Evolutionary conservation across 2,329 filamentous ascomycete genomes (phyloP), one percentile per base, ranked within the genome.

Genomic region (Xylariaceae sp.): DNA sequence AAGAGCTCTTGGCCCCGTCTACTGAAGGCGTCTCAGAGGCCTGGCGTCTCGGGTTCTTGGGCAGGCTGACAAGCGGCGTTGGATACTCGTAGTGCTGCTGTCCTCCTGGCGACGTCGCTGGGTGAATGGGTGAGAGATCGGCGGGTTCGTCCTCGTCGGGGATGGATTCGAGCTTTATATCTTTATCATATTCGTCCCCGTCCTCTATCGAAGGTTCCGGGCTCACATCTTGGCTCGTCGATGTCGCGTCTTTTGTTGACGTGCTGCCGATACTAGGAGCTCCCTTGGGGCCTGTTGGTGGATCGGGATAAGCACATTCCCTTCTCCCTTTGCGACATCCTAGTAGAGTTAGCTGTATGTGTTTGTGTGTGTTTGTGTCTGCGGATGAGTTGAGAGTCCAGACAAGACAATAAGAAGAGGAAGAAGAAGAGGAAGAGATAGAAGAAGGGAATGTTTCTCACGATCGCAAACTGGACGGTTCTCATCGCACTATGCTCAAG

Each of bases 241-340:
- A 35, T 54, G 64, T 45, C 47, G 60, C 40, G n/a, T 79, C 75
- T 60, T 73, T 77, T 19, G 19, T 19, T 27, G 69, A 64, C 61
- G 71, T 60, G 35, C 65, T 59, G 47, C 69, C 19, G 19, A 19
- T 61, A 44, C 65, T 61, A 31, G 58, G 53, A 47, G 71, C 62
- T 29, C 72, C 68, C 59, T 77, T 80, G 40, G 73, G 19, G 19
- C 19, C 64, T 7, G 73, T 69, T 46, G 82, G 74, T 32, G 85
- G 76, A 47, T 92, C 89, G 2, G 94, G 92, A 69, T 96, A 99
- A 55, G 88, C 79, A 70, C 94, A 99, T 61, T 95, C 89, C 72
- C 94, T 83, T 63, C 85, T 88, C 48, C 92, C 94, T 72, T 97
- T 99, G 64, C 85, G 87, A 71, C 94, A 99, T 66, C 92, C 91